Base-by-base conservation (phyloP, 805 yeast species). In the Teunomyces tritomae region DNA sequence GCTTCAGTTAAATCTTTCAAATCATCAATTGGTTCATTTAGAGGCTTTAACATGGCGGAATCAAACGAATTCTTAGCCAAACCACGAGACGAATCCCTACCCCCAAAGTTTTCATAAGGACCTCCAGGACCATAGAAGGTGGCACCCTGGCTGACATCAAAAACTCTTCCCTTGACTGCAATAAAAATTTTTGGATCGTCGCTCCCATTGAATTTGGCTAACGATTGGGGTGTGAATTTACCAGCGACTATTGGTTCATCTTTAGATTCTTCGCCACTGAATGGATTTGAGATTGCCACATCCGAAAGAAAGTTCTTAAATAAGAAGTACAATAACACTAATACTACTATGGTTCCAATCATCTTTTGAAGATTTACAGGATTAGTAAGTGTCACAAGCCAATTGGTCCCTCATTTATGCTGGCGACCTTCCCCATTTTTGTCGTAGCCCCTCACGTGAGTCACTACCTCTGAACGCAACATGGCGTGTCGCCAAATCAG, bases 111-210 rank as follows among this genome's bases (percentile, higher is more conserved):
- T 37, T 87, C 83, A 68, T 92, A 92, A 0, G 97, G 96, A 0
- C 97, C 97, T 28, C 92, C 88, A 5, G 98, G 98, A 0, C 98
- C 98, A 65, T 92, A 92, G 63, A 92, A 91, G 41, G 80, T 79
- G 54, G 91, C 80, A 0, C 96, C 96, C 8, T 74, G 72, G 4
- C 88, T 73, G 16, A 89, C 96, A 60, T 92, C 97, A 59, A 79
- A 92, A 2, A 92, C 96, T 24, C 77, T 84, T 1, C 96, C 96
- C 56, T 77, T 81, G n/a, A 92, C 89, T 0, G 89, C 94, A 52
- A 92, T 79, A 59, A 84, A 86, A n/a, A 92, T 89, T 57, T 82
- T 82, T 45, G 84, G 84, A 53, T 87, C 84, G 53, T 86, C 89
- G 45, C 73, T 79, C 1, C 98, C 98, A 64, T 92, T 89, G 72